phyloP scores from a whole-genome alignment of 148 eudicot species.

The Salicornia ramosissima region DNA sequence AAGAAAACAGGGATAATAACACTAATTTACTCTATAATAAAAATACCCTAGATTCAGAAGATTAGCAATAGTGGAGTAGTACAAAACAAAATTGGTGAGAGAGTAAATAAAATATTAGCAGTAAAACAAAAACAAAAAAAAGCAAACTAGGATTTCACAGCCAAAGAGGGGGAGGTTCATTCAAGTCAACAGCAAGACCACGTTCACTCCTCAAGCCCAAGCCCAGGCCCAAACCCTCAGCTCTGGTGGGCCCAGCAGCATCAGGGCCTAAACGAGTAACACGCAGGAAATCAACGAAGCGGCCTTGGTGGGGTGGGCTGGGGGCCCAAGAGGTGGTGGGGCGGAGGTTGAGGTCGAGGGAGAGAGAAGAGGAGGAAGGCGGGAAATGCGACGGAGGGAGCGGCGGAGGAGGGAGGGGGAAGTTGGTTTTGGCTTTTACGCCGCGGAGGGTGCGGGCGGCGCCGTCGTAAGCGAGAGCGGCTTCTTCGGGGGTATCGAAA shows the following conservation, averaged over 20 bases:
- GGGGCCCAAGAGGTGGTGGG: not conserved
- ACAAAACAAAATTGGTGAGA: not conserved
- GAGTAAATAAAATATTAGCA: not conserved
- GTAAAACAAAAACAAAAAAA: no score
- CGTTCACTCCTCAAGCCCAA: constrained; percentile 11
- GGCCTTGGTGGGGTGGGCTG: constrained; percentile 8
- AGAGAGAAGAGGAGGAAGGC: not conserved
- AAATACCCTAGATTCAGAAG: not conserved
- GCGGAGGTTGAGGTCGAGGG: constrained; percentile 24
- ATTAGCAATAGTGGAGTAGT: not conserved
- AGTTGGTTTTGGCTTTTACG: constrained; percentile 42
- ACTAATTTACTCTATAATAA: no score
- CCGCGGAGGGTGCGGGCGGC: constrained; percentile 43
- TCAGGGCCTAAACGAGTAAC: not conserved
- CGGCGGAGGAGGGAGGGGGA: constrained; percentile 25
- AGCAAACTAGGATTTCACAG: not conserved
- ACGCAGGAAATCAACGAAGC: constrained; percentile 32
- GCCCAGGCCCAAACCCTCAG: constrained; percentile 20
- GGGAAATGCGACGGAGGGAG: not conserved
- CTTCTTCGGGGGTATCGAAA: constrained; percentile 44
- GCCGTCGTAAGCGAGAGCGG: constrained; percentile 44
- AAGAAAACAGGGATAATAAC: no score
- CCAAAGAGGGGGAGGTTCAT: constrained; percentile 41
- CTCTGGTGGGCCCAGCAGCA: constrained; percentile 1
- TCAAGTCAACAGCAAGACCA: constrained; percentile 35